A percentile compares a stretch with the other conserved stretches of the same genome.
These are phyloP conservation scores for Sarocladium strictum DNA, from an alignment of 2,329 filamentous ascomycete genomes.

Conservation along the genomic window DNA sequence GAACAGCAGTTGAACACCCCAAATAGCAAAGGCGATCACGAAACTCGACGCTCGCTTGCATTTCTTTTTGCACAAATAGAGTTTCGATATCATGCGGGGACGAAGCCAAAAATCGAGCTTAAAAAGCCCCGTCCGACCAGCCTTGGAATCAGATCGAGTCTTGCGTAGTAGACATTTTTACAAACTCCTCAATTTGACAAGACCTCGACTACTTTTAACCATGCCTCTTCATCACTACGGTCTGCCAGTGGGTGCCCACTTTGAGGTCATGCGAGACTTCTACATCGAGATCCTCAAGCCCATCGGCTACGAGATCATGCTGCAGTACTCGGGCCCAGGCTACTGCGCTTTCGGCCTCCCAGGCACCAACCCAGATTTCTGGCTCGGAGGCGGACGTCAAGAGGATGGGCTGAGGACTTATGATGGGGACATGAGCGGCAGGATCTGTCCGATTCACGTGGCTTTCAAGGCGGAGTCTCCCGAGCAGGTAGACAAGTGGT, in stretches of 20 bases:
- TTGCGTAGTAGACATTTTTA: too few relatives aligned
- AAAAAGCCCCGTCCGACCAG: too few relatives aligned
- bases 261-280: slow-evolving; percentile 13
- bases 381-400: slow-evolving; percentile 15
- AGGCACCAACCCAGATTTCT: slow-evolving; percentile 20
- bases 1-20: neutral
- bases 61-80: neutral
- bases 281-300: slow-evolving; percentile 29
- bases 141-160: too few relatives aligned
- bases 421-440: neutral
- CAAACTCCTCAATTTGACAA: neutral
- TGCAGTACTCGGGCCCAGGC: slow-evolving; percentile 14
- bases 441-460: neutral
- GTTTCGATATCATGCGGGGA: neutral
- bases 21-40: neutral
- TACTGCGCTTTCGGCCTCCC: slow-evolving; percentile 1
- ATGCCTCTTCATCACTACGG: slow-evolving; percentile 6
- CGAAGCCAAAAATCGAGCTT: too few relatives aligned
- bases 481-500: slow-evolving; percentile 1
- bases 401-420: neutral
- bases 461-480: neutral
- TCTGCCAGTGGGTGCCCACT: slow-evolving; percentile 2
- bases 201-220: neutral
- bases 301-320: slow-evolving; percentile 27
- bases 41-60: too few relatives aligned